These are phyloP conservation scores for Daldinia grandis DNA, from an alignment of 495 filamentous ascomycete genomes.

Conservation along the genomic window DNA sequence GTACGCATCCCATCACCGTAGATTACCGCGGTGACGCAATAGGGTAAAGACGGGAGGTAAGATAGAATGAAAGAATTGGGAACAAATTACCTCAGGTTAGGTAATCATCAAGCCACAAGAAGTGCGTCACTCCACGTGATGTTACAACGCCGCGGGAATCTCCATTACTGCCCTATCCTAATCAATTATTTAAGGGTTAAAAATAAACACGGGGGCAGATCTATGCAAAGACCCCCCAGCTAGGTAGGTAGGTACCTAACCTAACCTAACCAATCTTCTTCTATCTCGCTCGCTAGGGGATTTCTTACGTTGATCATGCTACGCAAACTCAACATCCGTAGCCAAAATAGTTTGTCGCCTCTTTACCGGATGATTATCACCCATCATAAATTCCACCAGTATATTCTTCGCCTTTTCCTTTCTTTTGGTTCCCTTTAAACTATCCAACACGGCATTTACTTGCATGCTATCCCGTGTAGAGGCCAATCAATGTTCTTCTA, in stretches of 20 bases:
- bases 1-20: neutral
- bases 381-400: neutral
- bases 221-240: constrained; percentile 31
- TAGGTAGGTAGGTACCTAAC: too few species aligned
- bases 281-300: constrained; percentile 32
- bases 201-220: constrained; percentile 42
- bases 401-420: constrained; percentile 13
- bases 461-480: neutral
- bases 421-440: neutral
- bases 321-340: constrained; percentile 21
- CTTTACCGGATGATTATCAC: neutral
- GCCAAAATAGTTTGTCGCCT: constrained; percentile 14
- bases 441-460: neutral
- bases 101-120: constrained; percentile 34
- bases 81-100: neutral
- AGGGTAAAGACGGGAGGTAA: neutral
- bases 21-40: neutral
- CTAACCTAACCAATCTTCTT: constrained; percentile 42
- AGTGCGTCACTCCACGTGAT: constrained; percentile 40
- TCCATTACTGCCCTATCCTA: constrained; percentile 21
- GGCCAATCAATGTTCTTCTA: neutral
- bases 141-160: constrained; percentile 34
- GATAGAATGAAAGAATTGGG: too few species aligned
- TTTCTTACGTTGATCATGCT: constrained; percentile 38
- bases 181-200: constrained; percentile 30